Evolutionary conservation across 768 basidiomycete genomes (phyloP), one percentile per base, ranked within the genome.

Genomic region (Rhizopogon rudus): DNA sequence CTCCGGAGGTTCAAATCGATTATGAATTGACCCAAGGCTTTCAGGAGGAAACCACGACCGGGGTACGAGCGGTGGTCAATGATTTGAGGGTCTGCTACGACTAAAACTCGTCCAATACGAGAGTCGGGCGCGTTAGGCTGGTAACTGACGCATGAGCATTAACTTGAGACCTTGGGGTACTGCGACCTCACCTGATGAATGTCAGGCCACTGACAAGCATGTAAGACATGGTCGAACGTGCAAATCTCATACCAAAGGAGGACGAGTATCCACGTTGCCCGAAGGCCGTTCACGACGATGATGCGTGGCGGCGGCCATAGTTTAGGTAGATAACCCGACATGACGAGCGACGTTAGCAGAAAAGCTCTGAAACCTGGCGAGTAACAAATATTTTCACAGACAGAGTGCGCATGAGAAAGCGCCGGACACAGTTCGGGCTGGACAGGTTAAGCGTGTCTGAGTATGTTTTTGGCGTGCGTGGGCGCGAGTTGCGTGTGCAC

Each of bases 41-140:
- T 81, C 22, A 89, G 68, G 64, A 81, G 68, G 22, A 76, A 64
- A 4, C 73, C 65, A 5, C 88, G 80, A 40, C 72, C 81, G 9
- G 85, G 84, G 67, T 93, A 93, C 3, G 90, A 90, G 43, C 79
- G 75, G 45, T 78, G 77, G 67, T 94, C 86, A 44, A 92, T 77
- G 28, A 96, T 81, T 70, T 96, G 93, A 0, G 93, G 90, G 71
- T 97, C 95, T 12, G 94, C 86, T 37, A 94, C 74, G 44, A 96
- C 73, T n/a, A 97, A 82, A 3, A 78, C 59, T 57, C 74, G 57
- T 56, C 63, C 65, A 57, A 60, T 53, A 55, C 65, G 65, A 37
- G 63, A 59, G 49, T 54, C 44, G 31, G 59, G 60, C 12, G 20
- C 31, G 22, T 44, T n/a, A 25, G 42, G 20, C 48, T 31, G 9